Evolutionary conservation across 768 basidiomycete genomes (phyloP).

Genomic region (Chalciporus pseudorubinellus): DNA sequence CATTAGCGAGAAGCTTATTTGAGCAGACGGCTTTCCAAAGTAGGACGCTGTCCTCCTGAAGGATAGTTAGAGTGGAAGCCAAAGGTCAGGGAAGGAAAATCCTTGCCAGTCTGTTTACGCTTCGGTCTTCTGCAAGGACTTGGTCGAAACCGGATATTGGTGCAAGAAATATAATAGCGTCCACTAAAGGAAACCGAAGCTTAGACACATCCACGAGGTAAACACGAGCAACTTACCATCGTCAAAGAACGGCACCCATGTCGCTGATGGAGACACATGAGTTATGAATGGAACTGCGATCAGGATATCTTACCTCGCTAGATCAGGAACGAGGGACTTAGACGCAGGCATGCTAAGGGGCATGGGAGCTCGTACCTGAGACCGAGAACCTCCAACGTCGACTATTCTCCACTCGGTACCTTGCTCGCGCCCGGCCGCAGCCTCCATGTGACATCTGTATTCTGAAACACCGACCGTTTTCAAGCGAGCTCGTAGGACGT

Average conservation of each 20-base stretch:
- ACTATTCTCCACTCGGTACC: constrained; percentile 56
- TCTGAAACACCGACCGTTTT: constrained; percentile 77
- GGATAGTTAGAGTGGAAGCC: neutral
- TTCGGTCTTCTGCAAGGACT: constrained; percentile 49
- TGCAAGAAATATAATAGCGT: constrained; percentile 58
- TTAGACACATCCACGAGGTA: neutral
- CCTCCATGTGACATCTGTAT: constrained; percentile 80
- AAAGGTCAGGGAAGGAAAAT: neutral
- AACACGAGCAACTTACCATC: constrained; percentile 34
- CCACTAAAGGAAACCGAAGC: constrained; percentile 18
- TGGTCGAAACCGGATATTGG: constrained; percentile 60
- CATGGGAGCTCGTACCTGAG: constrained; percentile 39
- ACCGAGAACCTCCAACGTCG: constrained; percentile 52
- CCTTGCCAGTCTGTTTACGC: constrained; percentile 48
- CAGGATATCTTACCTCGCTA: constrained; percentile 34
- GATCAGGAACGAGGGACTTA: constrained; percentile 3
- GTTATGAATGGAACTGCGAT: constrained; percentile 2
- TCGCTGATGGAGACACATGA: constrained; percentile 31
- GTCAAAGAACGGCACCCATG: constrained; percentile 58
- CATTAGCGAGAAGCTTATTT: constrained; percentile 66
- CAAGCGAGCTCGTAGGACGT: constrained; percentile 50
- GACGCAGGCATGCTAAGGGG: neutral
- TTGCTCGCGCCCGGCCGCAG: constrained; percentile 47
- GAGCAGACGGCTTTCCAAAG: constrained; percentile 73
- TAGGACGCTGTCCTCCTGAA: constrained; percentile 71